Conservation (phyloP, 179 eudicot genomes). For the Actinidia chinensis region DNA sequence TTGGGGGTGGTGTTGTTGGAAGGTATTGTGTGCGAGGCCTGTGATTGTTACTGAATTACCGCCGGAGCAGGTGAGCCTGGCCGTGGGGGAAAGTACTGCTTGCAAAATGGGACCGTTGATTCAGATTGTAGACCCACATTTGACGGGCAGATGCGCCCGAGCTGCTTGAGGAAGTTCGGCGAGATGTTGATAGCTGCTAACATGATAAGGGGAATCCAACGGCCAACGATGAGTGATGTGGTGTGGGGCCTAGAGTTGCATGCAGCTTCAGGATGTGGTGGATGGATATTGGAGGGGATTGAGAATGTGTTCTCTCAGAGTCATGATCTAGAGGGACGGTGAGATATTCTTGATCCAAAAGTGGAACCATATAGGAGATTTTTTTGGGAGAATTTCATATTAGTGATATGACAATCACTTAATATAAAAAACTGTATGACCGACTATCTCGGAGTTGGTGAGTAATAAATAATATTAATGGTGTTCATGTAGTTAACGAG, state of each 20-base stretch:
- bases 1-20: constrained; percentile 36
- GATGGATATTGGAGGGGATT: too few relatives aligned
- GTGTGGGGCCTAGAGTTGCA: constrained; percentile 21
- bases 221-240: constrained; percentile 26
- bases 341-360: too few relatives aligned
- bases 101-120: constrained; percentile 16
- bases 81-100: constrained; percentile 21
- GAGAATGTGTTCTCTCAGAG: too few relatives aligned
- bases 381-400: too few relatives aligned
- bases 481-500: too few relatives aligned
- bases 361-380: too few relatives aligned
- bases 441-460: too few relatives aligned
- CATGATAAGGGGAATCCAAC: constrained; percentile 21
- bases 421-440: too few relatives aligned
- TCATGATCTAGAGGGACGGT: too few relatives aligned
- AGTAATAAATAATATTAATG: too few relatives aligned
- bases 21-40: constrained; percentile 34
- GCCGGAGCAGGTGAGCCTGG: constrained; percentile 30
- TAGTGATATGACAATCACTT: too few relatives aligned
- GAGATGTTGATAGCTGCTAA: constrained; percentile 17
- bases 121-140: constrained; percentile 23
- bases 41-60: constrained; percentile 1
- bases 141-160: constrained; percentile 18
- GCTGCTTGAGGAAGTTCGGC: constrained; percentile 22
- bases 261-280: constrained; percentile 22